These are phyloP conservation scores for Prinsepia uniflora DNA, from an alignment of 306 rosid species.

Conservation along the genomic window DNA sequence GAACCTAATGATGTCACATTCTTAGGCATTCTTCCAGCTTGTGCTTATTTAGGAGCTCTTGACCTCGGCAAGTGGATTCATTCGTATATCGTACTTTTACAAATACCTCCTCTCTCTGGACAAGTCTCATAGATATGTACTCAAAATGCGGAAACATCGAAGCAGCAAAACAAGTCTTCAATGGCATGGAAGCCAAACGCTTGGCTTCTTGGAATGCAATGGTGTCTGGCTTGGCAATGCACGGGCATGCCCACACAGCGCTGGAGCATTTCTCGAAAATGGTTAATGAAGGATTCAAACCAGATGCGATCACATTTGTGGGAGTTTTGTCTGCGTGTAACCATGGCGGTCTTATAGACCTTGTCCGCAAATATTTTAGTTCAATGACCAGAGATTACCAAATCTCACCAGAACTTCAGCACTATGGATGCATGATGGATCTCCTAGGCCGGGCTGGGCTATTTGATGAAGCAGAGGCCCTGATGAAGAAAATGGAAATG, in stretches of 20 bases:
- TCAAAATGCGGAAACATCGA: slow-evolving; percentile 74
- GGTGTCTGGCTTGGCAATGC: slow-evolving; percentile 72
- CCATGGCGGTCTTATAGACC: slow-evolving; percentile 62
- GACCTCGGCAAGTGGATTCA: slow-evolving; percentile 93
- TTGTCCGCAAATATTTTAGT: slow-evolving; percentile 49
- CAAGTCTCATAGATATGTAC: slow-evolving; percentile 74
- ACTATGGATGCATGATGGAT: slow-evolving; percentile 80
- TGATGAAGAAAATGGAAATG: slow-evolving; percentile 60
- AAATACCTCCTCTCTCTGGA: slow-evolving; percentile 58
- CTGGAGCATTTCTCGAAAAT: slow-evolving; percentile 49
- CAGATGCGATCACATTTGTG: slow-evolving; percentile 77
- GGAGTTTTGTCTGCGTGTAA: slow-evolving; percentile 82
- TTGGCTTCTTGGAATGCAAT: slow-evolving; percentile 86
- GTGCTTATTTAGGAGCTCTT: slow-evolving; percentile 79
- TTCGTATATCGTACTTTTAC: slow-evolving; percentile 40
- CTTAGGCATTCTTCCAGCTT: slow-evolving; percentile 63
- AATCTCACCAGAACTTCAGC: slow-evolving; percentile 58
- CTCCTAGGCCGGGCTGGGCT: slow-evolving; percentile 65
- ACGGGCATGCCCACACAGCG: slow-evolving; percentile 59
- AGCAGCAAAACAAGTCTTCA: slow-evolving; percentile 60
- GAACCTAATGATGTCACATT: slow-evolving; percentile 86
- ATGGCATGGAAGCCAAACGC: slow-evolving; percentile 41
- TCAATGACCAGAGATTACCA: slow-evolving; percentile 50
- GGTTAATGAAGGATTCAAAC: slow-evolving; percentile 44
- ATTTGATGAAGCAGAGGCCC: slow-evolving; percentile 64